Base-by-base conservation (phyloP, 495 filamentous ascomycete genomes). In the Trichocladium uniseriatum region DNA sequence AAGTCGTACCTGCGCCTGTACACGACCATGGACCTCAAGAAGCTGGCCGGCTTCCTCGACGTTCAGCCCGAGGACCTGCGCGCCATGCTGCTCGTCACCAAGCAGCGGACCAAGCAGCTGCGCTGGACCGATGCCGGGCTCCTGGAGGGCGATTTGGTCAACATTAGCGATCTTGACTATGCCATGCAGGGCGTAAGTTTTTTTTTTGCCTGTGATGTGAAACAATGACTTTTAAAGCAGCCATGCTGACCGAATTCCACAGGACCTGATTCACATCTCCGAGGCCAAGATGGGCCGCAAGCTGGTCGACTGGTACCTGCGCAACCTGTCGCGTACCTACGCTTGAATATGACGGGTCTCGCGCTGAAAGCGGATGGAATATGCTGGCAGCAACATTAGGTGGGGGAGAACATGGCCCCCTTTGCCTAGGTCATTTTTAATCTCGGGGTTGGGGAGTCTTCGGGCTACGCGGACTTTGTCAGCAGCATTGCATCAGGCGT, bases 1-100 rank as follows among this genome's bases (percentile, higher is more conserved):
- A 94, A 91, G 73, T 95, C 90, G 45, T 98, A 97, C 76, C 80
- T 98, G 49, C 92, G 94, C 66, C 88, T 98, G 47, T 98, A 98
- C 78, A 97, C 94, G 35, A 98, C 94, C 53, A 96, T 97, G 88
- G 92, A 98, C 63, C 74, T 98, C 54, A 91, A 94, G 76, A 98
- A 98, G 73, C 80, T 98, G 46, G 91, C 92, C 48, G 89, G 89
- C 44, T 97, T 98, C 79, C 76, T 98, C 40, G 90, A 96, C 54
- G 87, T 95, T 38, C 80, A 94, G 66, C 84, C 90, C 4, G 94
- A 97, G 69, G 83, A 90, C 69, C 76, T 98, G 58, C 77, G 92
- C 54, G 82, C 82, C 31, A 92, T 88, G 81, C 72, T 98, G 41
- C 70, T 97, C 35, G 88, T 98, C 36, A 97, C 94, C 76, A 98